Evolutionary conservation across 441 rosid genomes (phyloP), one percentile per base, ranked within the genome.

Genomic region (Melastoma candidum): DNA sequence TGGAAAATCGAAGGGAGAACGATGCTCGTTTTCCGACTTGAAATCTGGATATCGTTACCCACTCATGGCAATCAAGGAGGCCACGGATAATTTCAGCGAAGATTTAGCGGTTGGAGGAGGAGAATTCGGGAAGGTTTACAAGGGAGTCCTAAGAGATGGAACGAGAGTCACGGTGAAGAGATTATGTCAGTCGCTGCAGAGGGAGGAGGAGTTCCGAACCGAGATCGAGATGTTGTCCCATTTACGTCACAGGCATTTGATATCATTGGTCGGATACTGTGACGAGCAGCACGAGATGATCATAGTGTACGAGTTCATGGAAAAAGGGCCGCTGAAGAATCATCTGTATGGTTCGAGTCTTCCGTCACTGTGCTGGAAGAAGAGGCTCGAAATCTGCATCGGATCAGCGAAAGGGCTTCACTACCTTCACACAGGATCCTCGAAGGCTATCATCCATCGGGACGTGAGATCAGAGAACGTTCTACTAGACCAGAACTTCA

Each of bases 401-500:
- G 97, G 90, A 50, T 75, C 95, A 26, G 96, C 92, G 2, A 82
- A 78, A 73, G 97, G 95, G 17, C 79, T 90, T 46, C 95, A 90
- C 62, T 90, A 90, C 72, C 97, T 90, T 48, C 97, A 90, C 65
- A 90, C 97, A 0, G 96, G 97, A 32, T 76, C 95, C 0, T 11
- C 92, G 0, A 83, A 72, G 73, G 80, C 83, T 1, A 77, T 90
- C 65, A 90, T 90, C 49, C 97, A 90, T 48, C 85, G 95, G 0
- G 96, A 90, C 56, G 96, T 90, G 55, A 90, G 86, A 66, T 80
- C 95, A 0, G 95, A 94, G 11, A 90, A 87, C 64, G 84, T 90
- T 55, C 70, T 90, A 2, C 72, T 90, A 0, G 95, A 90, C 44
- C 85, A 81, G 58, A 81, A 70, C 44, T 71, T 84, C 57, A 81